Base-by-base conservation (phyloP, 2,329 filamentous ascomycete species). In the Fusarium nanum region DNA sequence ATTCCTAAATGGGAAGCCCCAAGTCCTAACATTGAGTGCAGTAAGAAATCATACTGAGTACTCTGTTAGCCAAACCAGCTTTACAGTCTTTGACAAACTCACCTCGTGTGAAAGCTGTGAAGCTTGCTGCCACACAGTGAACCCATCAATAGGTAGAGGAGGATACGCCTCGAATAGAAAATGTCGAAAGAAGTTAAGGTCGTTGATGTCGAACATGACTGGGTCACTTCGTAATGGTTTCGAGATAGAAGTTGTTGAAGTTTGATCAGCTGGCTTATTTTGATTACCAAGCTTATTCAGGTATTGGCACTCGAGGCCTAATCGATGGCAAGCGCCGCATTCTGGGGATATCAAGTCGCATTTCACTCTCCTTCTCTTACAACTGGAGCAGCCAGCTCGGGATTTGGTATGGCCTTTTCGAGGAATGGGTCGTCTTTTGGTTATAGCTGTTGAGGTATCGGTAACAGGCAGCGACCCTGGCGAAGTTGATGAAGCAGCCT, bases 151-250 rank as follows among this genome's bases (percentile, higher is more conserved):
- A 3, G 81, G 81, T 1, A 83, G 54, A 4, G 81, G 74, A 9
- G 81, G 81, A 55, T 82, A 82, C 3, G 84, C 84, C 10, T 80
- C 76, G 7, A 83, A 76, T 11, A 87, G 67, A 67, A 86, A 87
- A 67, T 87, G 85, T 54, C 86, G 83, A 68, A 87, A 87, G 74
- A 86, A 85, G 22, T 83, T 79, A 74, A 87, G 79, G 59, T 87
- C 84, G 34, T 83, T 76, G 18, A 79, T 71, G 34, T 78, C 78
- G 64, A 84, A 86, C 25, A 72, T 70, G 5, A 56, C 53, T 2
- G 74, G 70, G 4, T 73, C 68, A 18, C 73, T 63, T 37, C 70
- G 63, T 12, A 74, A 63, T 40, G 60, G 59, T 14, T 60, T 62
- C n/a, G 63, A 60, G 47, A 73, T 42, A 6, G 23, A 46, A n/a